Evolutionary conservation across 106 monocot species (phyloP).

Genomic region (Dioscorea alata): DNA sequence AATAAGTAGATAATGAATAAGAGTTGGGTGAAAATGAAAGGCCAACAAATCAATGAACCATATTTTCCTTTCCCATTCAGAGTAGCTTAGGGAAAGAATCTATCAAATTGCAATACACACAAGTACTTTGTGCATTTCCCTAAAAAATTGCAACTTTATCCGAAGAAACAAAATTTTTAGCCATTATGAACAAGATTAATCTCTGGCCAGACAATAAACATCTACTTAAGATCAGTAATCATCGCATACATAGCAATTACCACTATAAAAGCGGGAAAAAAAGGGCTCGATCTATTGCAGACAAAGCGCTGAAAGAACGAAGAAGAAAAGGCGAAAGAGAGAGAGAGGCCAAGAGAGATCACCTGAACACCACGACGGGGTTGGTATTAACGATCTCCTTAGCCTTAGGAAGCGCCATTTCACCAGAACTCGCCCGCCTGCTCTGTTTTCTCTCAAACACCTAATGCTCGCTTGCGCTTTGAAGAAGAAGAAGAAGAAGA

Average conservation of each 20-base stretch:
- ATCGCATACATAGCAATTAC: not conserved
- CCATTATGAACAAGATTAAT: no score
- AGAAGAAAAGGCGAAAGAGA: not conserved
- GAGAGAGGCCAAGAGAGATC: not conserved
- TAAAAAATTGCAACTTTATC: no score
- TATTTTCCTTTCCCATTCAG: not conserved
- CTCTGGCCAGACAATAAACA: no score
- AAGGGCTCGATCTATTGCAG: no score
- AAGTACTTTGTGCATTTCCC: no score
- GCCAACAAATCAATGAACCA: not conserved
- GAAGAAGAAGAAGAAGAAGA: no score
- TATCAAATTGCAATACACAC: not conserved
- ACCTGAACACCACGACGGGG: constrained; percentile 77
- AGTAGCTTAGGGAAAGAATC: not conserved
- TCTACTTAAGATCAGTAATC: no score
- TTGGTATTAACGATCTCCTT: constrained; percentile 51
- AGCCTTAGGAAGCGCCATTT: constrained; percentile 56
- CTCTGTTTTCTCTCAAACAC: no score
- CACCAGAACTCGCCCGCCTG: no score
- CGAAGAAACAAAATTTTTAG: no score
- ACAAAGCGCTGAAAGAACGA: not conserved
- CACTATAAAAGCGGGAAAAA: not conserved
- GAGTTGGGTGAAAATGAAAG: not conserved
- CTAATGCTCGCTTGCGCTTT: no score
- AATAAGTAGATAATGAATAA: not conserved